phyloP scores from a whole-genome alignment of 805 yeast genomes.

The Ogataea salicorniae region DNA sequence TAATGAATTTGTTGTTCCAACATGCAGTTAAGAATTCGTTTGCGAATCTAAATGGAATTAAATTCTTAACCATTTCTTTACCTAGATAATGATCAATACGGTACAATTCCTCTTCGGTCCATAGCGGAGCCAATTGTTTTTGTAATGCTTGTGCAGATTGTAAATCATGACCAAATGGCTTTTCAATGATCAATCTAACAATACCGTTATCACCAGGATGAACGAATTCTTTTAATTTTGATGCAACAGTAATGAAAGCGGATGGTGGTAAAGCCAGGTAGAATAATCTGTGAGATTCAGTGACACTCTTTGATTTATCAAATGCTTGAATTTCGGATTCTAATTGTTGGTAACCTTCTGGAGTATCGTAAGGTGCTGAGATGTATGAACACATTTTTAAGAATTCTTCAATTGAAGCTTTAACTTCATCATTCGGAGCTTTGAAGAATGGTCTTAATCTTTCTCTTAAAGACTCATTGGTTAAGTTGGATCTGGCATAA shows the following conservation, averaged over 20 bases:
- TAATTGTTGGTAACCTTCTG: conserved; percentile 65
- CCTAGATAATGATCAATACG: conserved; percentile 98
- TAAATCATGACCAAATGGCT: conserved; percentile 95
- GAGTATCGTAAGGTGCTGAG: conserved; percentile 73
- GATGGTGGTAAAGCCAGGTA: conserved; percentile 95
- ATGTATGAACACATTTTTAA: conserved; percentile 62
- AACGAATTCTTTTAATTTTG: conserved; percentile 60
- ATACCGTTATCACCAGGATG: conserved; percentile 61
- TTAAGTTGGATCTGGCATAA: conserved; percentile 81
- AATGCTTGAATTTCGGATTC: conserved; percentile 49
- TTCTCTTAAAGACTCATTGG: conserved; percentile 58
- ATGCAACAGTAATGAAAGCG: conserved; percentile 76
- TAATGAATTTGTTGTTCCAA: conserved; percentile 80
- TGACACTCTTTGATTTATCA: conserved; percentile 45
- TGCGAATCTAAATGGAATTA: conserved; percentile 84
- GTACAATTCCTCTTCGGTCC: conserved; percentile 85
- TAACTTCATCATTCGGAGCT: conserved; percentile 25
- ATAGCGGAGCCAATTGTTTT: conserved; percentile 71
- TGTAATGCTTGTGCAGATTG: conserved; percentile 74
- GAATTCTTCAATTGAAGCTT: conserved; percentile 53
- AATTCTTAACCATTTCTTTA: conserved; percentile 95
- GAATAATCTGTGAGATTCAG: conserved; percentile 70
- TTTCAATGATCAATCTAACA: conserved; percentile 85
- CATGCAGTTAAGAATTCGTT: conserved; percentile 82
- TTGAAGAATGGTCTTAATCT: conserved; percentile 63